phyloP scores from a whole-genome alignment of 78 protist genomes.

The Bodo saltans region DNA sequence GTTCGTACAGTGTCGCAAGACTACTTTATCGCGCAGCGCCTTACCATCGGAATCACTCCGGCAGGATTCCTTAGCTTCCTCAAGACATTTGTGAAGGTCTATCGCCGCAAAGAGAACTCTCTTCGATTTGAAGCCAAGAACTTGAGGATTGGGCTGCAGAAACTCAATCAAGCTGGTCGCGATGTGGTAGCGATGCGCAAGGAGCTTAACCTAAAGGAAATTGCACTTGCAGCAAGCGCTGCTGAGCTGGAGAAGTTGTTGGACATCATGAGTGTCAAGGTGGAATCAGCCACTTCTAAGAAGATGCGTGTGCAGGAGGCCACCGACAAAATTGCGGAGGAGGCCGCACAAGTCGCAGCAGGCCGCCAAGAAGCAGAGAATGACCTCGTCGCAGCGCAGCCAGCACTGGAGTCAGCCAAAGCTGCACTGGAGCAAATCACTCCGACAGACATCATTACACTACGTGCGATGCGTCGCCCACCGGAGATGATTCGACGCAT shows the following conservation, averaged over 20 bases:
- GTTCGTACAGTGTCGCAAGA: constrained; percentile 35
- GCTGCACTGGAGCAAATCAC: constrained; percentile 58
- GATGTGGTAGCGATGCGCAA: constrained; percentile 61
- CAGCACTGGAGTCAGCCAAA: constrained; percentile 66
- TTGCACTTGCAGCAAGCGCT: constrained; percentile 55
- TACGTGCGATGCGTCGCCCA: constrained; percentile 57
- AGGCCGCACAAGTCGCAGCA: constrained; percentile 44
- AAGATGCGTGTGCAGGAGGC: constrained; percentile 51
- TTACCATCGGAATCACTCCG: constrained; percentile 77
- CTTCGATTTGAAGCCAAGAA: constrained; percentile 39
- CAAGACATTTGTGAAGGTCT: constrained; percentile 50
- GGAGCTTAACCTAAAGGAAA: constrained; percentile 66
- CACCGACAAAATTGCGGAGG: constrained; percentile 24
- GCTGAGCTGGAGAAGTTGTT: too few relatives aligned
- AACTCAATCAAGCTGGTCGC: constrained; percentile 63
- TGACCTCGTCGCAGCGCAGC: constrained; percentile 63
- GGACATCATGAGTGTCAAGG: too few relatives aligned
- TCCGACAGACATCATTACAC: constrained; percentile 64
- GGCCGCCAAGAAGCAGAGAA: constrained; percentile 70
- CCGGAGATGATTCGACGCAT: constrained; percentile 68
- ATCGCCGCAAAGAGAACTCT: constrained; percentile 59
- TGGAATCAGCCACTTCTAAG: too few relatives aligned
- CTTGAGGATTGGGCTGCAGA: constrained; percentile 64
- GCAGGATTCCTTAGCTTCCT: constrained; percentile 81
- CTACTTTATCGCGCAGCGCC: constrained; percentile 72